Evolutionary conservation across 805 yeast species (phyloP).

Genomic region (Metschnikowia cubensis): DNA sequence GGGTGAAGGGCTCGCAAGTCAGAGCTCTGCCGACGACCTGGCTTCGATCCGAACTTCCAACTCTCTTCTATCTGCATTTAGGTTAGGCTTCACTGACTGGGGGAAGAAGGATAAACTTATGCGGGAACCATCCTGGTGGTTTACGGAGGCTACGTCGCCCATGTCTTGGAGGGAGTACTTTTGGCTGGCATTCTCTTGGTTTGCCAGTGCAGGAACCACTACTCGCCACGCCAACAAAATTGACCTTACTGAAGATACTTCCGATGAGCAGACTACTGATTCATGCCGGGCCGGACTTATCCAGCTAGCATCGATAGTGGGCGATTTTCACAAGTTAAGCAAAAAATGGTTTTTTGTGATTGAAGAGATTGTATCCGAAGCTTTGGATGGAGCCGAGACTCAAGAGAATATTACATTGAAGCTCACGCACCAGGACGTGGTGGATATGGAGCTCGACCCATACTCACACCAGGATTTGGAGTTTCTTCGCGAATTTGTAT

Average conservation of each 20-base stretch:
- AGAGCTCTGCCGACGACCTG: constrained; percentile 25
- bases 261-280: constrained; percentile 6
- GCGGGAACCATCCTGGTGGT: constrained; percentile 43
- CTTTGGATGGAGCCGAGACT: constrained; percentile 16
- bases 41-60: constrained; percentile 28
- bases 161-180: constrained; percentile 54
- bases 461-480: constrained; percentile 35
- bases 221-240: constrained; percentile 15
- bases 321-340: constrained; percentile 38
- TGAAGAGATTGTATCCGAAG: constrained; percentile 33
- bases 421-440: constrained; percentile 38
- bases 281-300: constrained; percentile 6
- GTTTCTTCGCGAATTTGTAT: constrained; percentile 34
- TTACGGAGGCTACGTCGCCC: constrained; percentile 40
- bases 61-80: constrained; percentile 19
- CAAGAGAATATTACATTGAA: constrained; percentile 21
- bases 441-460: constrained; percentile 42
- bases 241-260: constrained; percentile 1
- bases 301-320: constrained; percentile 27
- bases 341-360: constrained; percentile 35
- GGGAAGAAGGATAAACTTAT: constrained; percentile 6
- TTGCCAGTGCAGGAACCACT: constrained; percentile 81
- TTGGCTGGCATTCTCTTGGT: constrained; percentile 76
- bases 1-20: constrained; percentile 5
- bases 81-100: constrained; percentile 10